Evolutionary conservation across 257 asterid species (phyloP), one percentile per base, ranked within the genome.

Genomic region (Fraxinus excelsior): DNA sequence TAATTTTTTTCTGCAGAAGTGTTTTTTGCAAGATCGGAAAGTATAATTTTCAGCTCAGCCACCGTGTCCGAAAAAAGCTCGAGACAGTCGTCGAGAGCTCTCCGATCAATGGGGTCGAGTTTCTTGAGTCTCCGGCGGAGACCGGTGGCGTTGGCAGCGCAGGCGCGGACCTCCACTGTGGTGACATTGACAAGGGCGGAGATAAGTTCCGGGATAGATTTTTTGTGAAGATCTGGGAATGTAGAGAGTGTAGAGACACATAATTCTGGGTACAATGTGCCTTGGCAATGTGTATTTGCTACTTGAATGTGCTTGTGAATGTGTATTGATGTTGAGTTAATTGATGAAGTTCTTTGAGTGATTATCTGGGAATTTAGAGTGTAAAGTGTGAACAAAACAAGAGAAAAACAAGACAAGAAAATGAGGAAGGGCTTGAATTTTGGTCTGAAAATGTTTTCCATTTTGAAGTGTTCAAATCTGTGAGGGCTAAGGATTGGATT

Each of bases 1-100:
- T 85, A 89, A 79, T 84, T 86, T 25, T 76, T 76, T 5, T 78
- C 79, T 67, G 87, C 76, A 16, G 94, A 73, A 1, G 60, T 66
- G 35, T 75, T 29, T 0, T 85, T 72, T 16, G 90, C 72, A 10
- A 91, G 85, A 25, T 90, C 95, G 23, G 82, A 7, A 29, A 87
- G 78, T 64, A 87, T 85, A 0, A 40, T 64, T 8, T 40, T 75
- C 37, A 96, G 91, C 79, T 96, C 84, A 7, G 34, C 80, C 12
- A 82, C 79, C 1, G 99, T 91, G 62, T 74, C 85, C 67, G 90
- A 73, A 44, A 96, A 85, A 1, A 96, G 91, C 79, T 91, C 95
- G 8, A 91, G 76, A 38, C 97, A 96, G 82, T 96, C 99, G 67
- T 88, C 94, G 40, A 96, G 85, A 0, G 99, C 99, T 3, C 83